phyloP scores from a whole-genome alignment of 257 asterid species.

The Scutellaria barbata region DNA sequence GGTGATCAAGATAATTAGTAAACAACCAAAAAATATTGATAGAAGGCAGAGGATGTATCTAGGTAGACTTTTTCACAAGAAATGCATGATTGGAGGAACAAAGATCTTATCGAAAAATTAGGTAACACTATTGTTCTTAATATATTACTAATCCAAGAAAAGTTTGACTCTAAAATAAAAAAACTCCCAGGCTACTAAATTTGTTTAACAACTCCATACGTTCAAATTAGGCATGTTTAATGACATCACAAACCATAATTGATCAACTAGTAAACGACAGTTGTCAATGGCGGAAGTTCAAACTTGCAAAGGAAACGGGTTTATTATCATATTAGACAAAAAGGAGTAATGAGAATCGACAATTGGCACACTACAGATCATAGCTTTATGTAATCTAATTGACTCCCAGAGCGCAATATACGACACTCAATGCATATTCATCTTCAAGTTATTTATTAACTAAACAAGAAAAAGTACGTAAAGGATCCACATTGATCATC shows the following conservation, averaged over 20 bases:
- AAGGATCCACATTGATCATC: neutral
- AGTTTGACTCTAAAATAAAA: conserved; percentile 29
- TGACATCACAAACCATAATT: neutral
- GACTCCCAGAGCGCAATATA: neutral
- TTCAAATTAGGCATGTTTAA: conserved; percentile 27
- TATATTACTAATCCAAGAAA: conserved; percentile 35
- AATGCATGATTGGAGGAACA: conserved; percentile 21
- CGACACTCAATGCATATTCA: neutral
- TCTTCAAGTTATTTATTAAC: neutral
- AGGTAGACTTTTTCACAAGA: no score
- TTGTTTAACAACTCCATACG: neutral
- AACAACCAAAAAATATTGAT: no score
- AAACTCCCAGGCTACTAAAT: conserved; percentile 36
- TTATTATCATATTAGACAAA: neutral
- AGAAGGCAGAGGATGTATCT: no score
- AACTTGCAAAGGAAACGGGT: conserved; percentile 5
- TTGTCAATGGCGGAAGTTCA: conserved; percentile 9
- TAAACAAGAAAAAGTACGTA: neutral
- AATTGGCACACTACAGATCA: conserved; percentile 16
- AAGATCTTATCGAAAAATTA: conserved; percentile 29
- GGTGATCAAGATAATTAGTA: no score
- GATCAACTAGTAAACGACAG: neutral
- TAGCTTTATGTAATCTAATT: neutral
- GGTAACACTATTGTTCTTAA: conserved; percentile 28
- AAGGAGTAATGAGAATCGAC: neutral